phyloP scores from a whole-genome alignment of 2,329 filamentous ascomycete species.

The Trichoderma harzianum region DNA sequence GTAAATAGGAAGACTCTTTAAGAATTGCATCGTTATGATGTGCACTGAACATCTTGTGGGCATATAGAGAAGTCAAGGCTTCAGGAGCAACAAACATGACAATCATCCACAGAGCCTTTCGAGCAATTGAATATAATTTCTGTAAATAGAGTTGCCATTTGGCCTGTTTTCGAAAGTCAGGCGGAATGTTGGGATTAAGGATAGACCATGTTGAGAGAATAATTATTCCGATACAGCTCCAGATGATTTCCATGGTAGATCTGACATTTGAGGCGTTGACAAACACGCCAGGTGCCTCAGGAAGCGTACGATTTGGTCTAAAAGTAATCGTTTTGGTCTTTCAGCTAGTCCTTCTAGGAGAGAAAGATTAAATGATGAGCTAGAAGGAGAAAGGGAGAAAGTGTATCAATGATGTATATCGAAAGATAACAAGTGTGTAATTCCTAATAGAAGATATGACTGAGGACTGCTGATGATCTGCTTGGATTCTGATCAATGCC shows the following conservation, averaged over 20 bases:
- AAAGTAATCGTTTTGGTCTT: background rate
- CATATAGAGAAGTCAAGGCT: background rate
- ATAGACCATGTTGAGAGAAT: background rate
- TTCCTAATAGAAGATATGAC: background rate
- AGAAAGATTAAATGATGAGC: background rate
- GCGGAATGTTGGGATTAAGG: background rate
- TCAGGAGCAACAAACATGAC: background rate
- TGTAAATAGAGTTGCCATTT: background rate
- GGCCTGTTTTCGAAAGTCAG: background rate
- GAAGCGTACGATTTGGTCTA: background rate
- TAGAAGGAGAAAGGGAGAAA: background rate
- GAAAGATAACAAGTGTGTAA: background rate
- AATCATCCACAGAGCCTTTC: background rate
- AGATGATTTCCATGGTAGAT: background rate
- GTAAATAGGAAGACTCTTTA: background rate
- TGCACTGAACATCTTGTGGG: background rate
- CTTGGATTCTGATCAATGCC: background rate
- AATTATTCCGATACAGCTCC: background rate
- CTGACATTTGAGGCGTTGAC: background rate
- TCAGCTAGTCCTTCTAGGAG: background rate
- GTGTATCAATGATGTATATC: background rate
- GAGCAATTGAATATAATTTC: background rate
- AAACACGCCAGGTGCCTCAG: background rate
- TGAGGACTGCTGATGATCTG: background rate
- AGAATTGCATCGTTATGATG: background rate